Base-by-base conservation (phyloP, 148 eudicot genomes). In the Rhododendron henanense region DNA sequence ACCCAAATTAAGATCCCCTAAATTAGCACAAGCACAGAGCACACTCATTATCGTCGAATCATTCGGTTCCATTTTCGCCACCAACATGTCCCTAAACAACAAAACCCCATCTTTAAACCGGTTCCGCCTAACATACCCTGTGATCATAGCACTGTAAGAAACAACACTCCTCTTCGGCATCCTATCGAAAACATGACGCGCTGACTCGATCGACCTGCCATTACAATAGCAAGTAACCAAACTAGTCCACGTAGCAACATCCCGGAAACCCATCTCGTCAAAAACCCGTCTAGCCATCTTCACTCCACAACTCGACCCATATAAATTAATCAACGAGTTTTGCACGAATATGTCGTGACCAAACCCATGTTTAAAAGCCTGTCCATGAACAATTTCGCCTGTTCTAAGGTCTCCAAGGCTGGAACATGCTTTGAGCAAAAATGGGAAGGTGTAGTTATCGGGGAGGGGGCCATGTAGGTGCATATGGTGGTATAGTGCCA, bases 141-240 rank as follows among this genome's bases (percentile, higher is more conserved):
- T 9, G 33, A 80, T 50, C 83, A 80, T 80, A 31, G 83, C 83
- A 51, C 83, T 80, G 83, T 80, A 80, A 80, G 63, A 80, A 25
- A 80, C 83, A 80, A 51, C 83, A 80, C 39, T 80, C 18, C 63
- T 50, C 63, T 80, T 15, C 0, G 83, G 83, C 83, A 51, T 80
- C 33, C 25, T 51, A 51, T 80, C 83, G 51, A 80, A 80, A 25
- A 80, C 23, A 48, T 6, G 41, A 10, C 41, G 83, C 9, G 83
- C 83, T 28, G 61, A 48, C 39, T 50, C 65, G 8, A 51, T 51
- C 1, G 44, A 50, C 10, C 63, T 13, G 55, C 16, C 31, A 50
- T 51, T 51, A 28, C 41, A 65, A 80, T 80, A 80, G 41, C 83
- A 80, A 31, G 83, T 80, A 11, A 80, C 63, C 41, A 81, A 81